Evolutionary conservation across 1,284 basidiomycete species (phyloP).

Genomic region (Cryptococcus sp.): DNA sequence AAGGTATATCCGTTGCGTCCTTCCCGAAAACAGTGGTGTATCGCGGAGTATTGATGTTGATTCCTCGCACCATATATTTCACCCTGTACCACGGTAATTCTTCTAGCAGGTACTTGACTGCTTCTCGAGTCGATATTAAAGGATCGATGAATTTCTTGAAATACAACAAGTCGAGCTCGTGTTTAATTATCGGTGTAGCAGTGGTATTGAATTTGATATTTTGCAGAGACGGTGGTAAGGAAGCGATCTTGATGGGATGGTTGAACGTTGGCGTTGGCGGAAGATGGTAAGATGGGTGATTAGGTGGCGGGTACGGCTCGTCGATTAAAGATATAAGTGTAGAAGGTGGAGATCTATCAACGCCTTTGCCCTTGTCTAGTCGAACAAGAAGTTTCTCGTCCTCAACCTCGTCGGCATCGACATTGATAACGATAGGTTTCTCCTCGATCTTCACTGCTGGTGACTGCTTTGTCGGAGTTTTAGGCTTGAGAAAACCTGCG

Average conservation of each 20-base stretch:
- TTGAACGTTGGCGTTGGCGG: conserved; percentile 29
- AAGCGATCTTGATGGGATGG: conserved; percentile 29
- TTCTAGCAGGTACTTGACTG: conserved; percentile 41
- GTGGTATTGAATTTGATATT: conserved; percentile 17
- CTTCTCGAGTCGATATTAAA: conserved; percentile 11
- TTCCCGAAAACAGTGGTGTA: conserved; percentile 50
- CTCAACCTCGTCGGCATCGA: conserved; percentile 2
- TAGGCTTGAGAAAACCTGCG: conserved; percentile 17
- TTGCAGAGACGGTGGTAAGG: conserved; percentile 11
- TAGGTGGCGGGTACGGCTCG: conserved; percentile 19
- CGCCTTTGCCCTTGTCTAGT: conserved; percentile 5
- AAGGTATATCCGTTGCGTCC: conserved; percentile 35
- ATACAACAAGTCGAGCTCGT: conserved; percentile 37
- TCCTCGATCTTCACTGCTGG: not conserved
- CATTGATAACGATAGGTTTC: conserved; percentile 6
- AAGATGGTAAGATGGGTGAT: conserved; percentile 29
- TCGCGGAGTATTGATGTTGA: conserved; percentile 45
- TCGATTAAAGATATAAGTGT: not conserved
- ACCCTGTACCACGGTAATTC: conserved; percentile 49
- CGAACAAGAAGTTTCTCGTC: not conserved
- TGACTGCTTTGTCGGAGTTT: not conserved
- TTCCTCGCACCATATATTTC: conserved; percentile 40
- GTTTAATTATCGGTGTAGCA: conserved; percentile 23
- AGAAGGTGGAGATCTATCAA: not conserved
- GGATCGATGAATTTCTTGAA: conserved; percentile 36